Evolutionary conservation across 2,329 filamentous ascomycete genomes (phyloP).

Genomic region (Monosporascus sp.): DNA sequence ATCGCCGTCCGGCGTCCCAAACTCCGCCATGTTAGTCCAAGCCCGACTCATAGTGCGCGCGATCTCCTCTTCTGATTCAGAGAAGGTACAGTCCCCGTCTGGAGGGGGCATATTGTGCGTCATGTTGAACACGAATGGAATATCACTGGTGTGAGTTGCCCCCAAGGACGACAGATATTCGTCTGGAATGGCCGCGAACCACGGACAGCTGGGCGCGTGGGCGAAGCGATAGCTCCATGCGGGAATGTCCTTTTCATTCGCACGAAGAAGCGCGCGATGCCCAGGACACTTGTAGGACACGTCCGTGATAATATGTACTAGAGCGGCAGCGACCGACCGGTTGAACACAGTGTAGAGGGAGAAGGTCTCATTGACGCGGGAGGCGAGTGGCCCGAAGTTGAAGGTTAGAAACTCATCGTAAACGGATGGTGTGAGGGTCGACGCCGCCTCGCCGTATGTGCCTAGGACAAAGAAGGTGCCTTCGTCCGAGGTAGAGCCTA

Average conservation of each 20-base stretch:
- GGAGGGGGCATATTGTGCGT: constrained; percentile 16
- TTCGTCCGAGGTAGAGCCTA: constrained; percentile 19
- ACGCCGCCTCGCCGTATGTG: constrained; percentile 7
- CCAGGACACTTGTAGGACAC: constrained; percentile 16
- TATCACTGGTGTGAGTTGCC: constrained; percentile 23
- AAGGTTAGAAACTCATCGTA: constrained; percentile 22
- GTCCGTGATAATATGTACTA: constrained; percentile 13
- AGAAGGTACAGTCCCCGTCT: constrained; percentile 19
- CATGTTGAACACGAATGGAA: constrained; percentile 25
- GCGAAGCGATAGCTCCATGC: constrained; percentile 19
- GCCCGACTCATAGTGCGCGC: constrained; percentile 17
- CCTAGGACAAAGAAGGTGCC: constrained; percentile 20
- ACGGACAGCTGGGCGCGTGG: constrained; percentile 18
- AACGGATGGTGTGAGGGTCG: constrained; percentile 10
- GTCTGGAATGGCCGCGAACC: constrained; percentile 12
- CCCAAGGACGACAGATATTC: constrained; percentile 12
- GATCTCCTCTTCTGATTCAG: constrained; percentile 12
- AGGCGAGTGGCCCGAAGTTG: constrained; percentile 21
- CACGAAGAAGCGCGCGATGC: constrained; percentile 9
- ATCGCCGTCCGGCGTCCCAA: constrained; percentile 10
- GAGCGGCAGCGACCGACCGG: constrained; percentile 11
- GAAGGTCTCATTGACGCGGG: constrained; percentile 17
- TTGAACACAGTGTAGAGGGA: constrained; percentile 13
- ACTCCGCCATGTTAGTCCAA: constrained; percentile 22
- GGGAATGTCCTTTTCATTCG: constrained; percentile 12